These are phyloP conservation scores for Funneliformis mosseae DNA, from an alignment of 192 early-diverging fungal genomes.

Conservation along the genomic window DNA sequence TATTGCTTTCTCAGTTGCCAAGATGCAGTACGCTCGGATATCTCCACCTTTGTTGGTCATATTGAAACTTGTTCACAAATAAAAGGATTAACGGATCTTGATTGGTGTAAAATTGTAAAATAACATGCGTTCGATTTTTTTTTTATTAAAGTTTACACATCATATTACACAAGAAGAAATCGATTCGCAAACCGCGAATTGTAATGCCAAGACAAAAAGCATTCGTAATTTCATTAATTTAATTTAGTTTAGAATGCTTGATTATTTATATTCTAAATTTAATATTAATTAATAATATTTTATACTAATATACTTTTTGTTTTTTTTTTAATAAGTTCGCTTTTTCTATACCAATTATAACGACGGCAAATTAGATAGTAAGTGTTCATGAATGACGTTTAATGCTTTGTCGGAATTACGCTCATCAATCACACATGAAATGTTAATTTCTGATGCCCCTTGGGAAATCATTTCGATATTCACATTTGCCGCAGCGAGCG, in stretches of 20 bases:
- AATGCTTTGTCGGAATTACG: conserved; percentile 71
- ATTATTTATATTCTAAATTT: too few species aligned
- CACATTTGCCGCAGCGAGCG: conserved; percentile 80
- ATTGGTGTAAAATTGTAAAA: neutral
- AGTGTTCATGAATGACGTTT: conserved; percentile 85
- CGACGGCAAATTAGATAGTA: conserved; percentile 38
- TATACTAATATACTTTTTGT: too few species aligned
- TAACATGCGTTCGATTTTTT: neutral
- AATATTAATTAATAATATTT: neutral
- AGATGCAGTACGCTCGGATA: neutral
- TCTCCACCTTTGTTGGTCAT: neutral
- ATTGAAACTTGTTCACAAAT: neutral
- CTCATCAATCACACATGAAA: conserved; percentile 93
- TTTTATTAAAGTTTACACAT: too few species aligned
- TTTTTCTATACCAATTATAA: too few species aligned
- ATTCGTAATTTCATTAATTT: too few species aligned
- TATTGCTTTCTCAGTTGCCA: neutral
- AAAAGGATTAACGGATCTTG: neutral
- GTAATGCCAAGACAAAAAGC: too few species aligned
- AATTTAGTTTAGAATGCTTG: too few species aligned
- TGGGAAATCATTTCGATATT: conserved; percentile 99
- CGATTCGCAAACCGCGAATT: neutral
- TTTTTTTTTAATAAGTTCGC: neutral
- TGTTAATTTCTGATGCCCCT: conserved; percentile 98
- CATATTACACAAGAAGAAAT: neutral